phyloP scores from a whole-genome alignment of 305 asterid species.

The Rubia tinctorum region DNA sequence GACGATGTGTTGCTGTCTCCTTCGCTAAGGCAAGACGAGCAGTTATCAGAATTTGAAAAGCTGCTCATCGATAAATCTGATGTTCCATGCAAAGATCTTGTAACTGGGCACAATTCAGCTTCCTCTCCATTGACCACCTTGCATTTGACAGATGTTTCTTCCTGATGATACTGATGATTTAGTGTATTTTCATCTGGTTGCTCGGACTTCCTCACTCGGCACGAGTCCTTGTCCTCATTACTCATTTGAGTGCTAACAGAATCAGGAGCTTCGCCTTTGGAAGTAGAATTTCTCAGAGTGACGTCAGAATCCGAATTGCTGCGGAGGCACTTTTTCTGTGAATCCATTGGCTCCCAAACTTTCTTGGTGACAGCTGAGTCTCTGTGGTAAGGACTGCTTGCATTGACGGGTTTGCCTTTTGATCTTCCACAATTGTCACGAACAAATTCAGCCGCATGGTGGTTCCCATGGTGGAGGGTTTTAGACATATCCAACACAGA shows the following conservation, averaged over 20 bases:
- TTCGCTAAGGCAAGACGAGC: constrained; percentile 88
- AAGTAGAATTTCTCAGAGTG: constrained; percentile 51
- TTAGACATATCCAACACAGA: constrained; percentile 53
- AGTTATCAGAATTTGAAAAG: constrained; percentile 70
- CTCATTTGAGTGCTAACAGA: constrained; percentile 40
- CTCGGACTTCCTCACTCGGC: constrained; percentile 27
- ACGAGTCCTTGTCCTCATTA: constrained; percentile 31
- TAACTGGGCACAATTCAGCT: constrained; percentile 29
- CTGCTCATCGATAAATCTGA: constrained; percentile 44
- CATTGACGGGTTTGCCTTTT: constrained; percentile 42
- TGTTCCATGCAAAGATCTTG: constrained; percentile 31
- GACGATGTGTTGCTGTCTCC: constrained; percentile 78
- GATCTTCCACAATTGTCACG: constrained; percentile 53
- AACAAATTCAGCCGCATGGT: constrained; percentile 41
- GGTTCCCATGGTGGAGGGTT: constrained; percentile 52
- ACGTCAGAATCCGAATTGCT: constrained; percentile 70
- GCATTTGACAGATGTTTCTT: constrained; percentile 29
- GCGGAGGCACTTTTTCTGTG: constrained; percentile 60
- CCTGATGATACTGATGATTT: constrained; percentile 26
- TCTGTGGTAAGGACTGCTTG: constrained; percentile 38
- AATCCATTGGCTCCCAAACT: constrained; percentile 97
- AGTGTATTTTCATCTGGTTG: constrained; percentile 24
- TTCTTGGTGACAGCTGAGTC: constrained; percentile 46
- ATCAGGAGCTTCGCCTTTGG: constrained; percentile 51
- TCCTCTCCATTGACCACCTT: constrained; percentile 45